Evolutionary conservation across 2,329 filamentous ascomycete genomes (phyloP), one percentile per base, ranked within the genome.

Genomic region (Xylariales sp.): DNA sequence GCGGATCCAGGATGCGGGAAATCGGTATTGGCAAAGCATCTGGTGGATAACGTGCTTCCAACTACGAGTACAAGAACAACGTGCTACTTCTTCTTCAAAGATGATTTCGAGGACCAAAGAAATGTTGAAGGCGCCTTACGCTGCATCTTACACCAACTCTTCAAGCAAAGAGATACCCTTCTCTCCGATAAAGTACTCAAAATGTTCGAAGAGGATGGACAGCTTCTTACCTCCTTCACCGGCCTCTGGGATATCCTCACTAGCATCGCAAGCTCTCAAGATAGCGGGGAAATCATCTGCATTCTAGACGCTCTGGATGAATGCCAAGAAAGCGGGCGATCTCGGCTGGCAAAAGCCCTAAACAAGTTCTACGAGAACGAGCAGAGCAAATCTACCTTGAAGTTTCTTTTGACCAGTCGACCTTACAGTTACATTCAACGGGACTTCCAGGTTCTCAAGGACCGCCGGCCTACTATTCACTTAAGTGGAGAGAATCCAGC

Each of bases 1-100:
- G 67, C 65, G 7, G 60, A 69, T 39, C 68, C 67, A 3, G 68
- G 67, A 0, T 68, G 63, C 31, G 67, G 66, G 7, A 70, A 71
- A 46, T 69, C 68, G 0, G 67, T 70, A 6, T 46, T 71, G 2
- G 54, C 61, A 10, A 65, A 50, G 43, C 54, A 58, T 24, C 44
- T 71, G 1, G 50, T 63, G 0, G 64, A 70, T 19, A 12, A 48
- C 0, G 38, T 57, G 0, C 43, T 68, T 2, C 39, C 38, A 1
- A 49, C 20, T 0, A 50, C 25, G 1, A 14, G 31, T 2, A 39
- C 38, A 1, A 51, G 48, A 14, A 60, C 51, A 1, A 52, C 50
- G 3, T 66, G 61, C 36, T 70, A 69, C 38, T 71, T 68, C 51
- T 71, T 70, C 48, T 70, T 70, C 54, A 68, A 68, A 25, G 64